A percentile compares a stretch with the other conserved stretches of the same genome.
Conservation (phyloP, 306 rosid species). For the Quercus rubra region DNA sequence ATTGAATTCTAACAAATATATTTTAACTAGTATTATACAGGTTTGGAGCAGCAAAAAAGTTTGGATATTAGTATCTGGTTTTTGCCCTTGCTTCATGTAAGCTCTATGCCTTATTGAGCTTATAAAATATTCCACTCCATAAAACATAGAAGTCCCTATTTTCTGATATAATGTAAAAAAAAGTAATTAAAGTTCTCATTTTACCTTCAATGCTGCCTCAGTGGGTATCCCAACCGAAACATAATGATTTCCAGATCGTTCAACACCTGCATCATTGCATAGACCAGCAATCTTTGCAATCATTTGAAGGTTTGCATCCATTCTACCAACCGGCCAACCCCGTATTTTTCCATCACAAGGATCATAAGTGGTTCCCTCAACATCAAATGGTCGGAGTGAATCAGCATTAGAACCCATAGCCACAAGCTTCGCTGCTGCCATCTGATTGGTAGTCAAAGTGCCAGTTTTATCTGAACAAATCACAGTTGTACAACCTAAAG, state of each 20-base stretch:
- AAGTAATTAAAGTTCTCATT: not conserved
- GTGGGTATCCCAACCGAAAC: slow-evolving; percentile 72
- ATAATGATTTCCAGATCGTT: slow-evolving; percentile 50
- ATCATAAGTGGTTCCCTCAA: slow-evolving; percentile 71
- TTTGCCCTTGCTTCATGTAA: not conserved
- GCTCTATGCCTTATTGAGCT: not conserved
- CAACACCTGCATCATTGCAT: slow-evolving; percentile 66
- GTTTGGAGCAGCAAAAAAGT: not conserved
- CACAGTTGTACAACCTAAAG: slow-evolving; percentile 58
- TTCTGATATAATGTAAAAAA: not conserved
- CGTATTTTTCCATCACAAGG: slow-evolving; percentile 64
- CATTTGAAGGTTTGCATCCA: slow-evolving; percentile 73
- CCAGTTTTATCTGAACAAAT: slow-evolving; percentile 61
- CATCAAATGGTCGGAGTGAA: slow-evolving; percentile 47
- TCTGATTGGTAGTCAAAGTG: slow-evolving; percentile 65
- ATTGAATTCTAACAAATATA: not conserved
- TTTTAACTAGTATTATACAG: not conserved
- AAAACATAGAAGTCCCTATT: not conserved
- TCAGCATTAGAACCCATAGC: slow-evolving; percentile 52
- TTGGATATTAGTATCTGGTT: not conserved
- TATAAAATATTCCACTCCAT: not conserved
- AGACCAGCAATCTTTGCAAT: slow-evolving; percentile 67
- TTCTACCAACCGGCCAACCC: slow-evolving; percentile 46
- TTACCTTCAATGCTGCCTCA: slow-evolving; percentile 71
- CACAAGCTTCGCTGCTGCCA: slow-evolving; percentile 66